Percentiles rank a stretch among this genome's conserved stretches.
phyloP scores from a whole-genome alignment of 495 filamentous ascomycete species.

The Aspergillus asperescens region DNA sequence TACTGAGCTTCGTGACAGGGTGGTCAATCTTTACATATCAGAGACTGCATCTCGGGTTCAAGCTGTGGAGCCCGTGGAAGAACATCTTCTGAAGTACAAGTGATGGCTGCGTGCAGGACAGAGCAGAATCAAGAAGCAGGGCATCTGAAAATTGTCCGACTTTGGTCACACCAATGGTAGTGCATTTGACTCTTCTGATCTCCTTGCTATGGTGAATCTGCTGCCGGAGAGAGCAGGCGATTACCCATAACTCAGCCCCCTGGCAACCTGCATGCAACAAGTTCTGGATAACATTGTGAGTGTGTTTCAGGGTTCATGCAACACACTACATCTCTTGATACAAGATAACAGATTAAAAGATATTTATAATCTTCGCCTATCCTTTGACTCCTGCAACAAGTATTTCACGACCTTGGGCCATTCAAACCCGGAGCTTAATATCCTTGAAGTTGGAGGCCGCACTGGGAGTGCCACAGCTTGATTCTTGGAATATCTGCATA shows the following conservation, averaged over 20 bases:
- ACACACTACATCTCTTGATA: not conserved
- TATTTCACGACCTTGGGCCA: conserved; percentile 1
- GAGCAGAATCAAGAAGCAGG: not conserved
- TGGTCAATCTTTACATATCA: not conserved
- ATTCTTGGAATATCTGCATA: not conserved
- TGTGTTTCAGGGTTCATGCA: not conserved
- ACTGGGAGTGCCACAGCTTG: not conserved
- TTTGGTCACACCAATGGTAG: not conserved
- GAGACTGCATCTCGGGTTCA: not conserved
- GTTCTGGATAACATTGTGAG: not conserved
- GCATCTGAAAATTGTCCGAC: not conserved
- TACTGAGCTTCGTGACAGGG: not conserved
- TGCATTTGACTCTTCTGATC: not conserved
- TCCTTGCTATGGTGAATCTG: not conserved
- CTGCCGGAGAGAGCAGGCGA: not conserved
- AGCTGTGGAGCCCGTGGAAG: not conserved
- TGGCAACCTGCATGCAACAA: not conserved
- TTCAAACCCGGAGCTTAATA: not conserved
- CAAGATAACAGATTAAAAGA: not conserved
- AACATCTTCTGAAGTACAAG: conserved; percentile 2
- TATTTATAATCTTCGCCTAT: not conserved
- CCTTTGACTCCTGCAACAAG: not conserved
- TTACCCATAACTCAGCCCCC: not conserved
- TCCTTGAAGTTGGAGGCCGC: conserved; percentile 10
- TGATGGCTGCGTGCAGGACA: not conserved